Evolutionary conservation across 192 early-diverging fungal species (phyloP).

Genomic region (Podochytrium sp.): DNA sequence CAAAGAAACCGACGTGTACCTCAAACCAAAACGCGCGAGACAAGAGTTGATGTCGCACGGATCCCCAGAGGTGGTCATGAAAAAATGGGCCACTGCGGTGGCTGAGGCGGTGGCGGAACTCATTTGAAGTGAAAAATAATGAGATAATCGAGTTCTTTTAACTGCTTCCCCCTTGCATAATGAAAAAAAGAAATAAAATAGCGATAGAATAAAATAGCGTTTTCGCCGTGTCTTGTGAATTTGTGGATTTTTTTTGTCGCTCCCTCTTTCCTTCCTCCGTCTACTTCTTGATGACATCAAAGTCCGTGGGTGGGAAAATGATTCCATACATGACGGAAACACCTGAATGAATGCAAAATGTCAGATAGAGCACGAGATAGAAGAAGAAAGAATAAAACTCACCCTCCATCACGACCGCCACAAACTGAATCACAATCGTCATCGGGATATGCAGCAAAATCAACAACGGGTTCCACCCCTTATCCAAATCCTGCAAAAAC

Average conservation of each 20-base stretch:
- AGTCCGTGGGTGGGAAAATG: constrained; percentile 53
- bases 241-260: background rate
- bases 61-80: background rate
- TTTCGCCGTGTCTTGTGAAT: background rate
- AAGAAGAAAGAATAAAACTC: background rate
- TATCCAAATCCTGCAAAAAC: constrained; percentile 59
- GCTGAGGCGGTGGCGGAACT: background rate
- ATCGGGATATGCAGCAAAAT: constrained; percentile 47
- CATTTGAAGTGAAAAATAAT: background rate
- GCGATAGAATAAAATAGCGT: background rate
- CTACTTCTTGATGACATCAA: constrained; percentile 65
- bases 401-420: constrained; percentile 54
- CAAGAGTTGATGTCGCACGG: background rate
- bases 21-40: background rate
- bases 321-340: constrained; percentile 58
- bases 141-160: too few relatives aligned
- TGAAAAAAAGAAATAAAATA: background rate
- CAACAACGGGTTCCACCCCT: constrained; percentile 45
- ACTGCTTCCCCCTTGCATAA: background rate
- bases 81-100: background rate
- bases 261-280: too few relatives aligned
- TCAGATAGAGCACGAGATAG: background rate
- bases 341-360: constrained; percentile 1
- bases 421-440: constrained; percentile 53
- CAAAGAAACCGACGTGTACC: background rate